A percentile compares a stretch with the other conserved stretches of the same genome.
Evolutionary conservation across 352 stramenopile species (phyloP).

Genomic region (Thalassiosira hispida): DNA sequence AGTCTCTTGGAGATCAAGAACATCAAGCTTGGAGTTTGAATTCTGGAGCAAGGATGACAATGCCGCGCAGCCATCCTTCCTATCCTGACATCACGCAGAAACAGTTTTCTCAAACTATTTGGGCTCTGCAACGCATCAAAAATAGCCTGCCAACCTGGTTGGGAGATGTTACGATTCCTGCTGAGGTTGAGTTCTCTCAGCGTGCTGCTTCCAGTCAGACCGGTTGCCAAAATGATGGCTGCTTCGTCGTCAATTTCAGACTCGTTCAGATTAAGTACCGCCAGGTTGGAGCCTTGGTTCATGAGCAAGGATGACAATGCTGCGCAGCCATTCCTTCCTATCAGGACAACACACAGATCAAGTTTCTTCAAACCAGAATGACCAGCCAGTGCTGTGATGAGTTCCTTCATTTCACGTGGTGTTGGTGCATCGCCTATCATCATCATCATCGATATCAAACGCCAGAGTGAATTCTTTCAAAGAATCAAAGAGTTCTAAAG

Average conservation of each 20-base stretch:
- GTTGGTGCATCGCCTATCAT: background rate
- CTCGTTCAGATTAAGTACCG: background rate
- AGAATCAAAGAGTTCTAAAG: background rate
- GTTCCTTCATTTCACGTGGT: background rate
- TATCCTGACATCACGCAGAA: too few relatives aligned
- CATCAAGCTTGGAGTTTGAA: background rate
- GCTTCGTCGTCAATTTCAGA: constrained; percentile 8
- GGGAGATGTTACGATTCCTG: background rate
- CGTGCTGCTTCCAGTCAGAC: background rate
- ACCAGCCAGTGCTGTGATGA: background rate
- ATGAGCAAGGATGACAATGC: background rate
- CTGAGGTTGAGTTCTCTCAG: constrained; percentile 5
- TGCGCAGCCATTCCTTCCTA: too few relatives aligned
- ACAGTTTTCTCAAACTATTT: background rate
- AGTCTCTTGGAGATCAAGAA: background rate
- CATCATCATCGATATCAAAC: background rate
- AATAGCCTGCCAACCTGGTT: constrained; percentile 6
- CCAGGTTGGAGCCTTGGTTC: background rate
- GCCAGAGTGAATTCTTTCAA: too few relatives aligned
- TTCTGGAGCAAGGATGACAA: background rate
- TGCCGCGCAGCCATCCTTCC: too few relatives aligned
- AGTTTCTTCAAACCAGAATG: background rate
- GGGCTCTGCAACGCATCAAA: constrained; percentile 8
- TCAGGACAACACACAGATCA: too few relatives aligned
- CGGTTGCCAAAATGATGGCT: background rate